Base-by-base conservation (phyloP, 2,329 filamentous ascomycete genomes). In the Saccharata proteae region DNA sequence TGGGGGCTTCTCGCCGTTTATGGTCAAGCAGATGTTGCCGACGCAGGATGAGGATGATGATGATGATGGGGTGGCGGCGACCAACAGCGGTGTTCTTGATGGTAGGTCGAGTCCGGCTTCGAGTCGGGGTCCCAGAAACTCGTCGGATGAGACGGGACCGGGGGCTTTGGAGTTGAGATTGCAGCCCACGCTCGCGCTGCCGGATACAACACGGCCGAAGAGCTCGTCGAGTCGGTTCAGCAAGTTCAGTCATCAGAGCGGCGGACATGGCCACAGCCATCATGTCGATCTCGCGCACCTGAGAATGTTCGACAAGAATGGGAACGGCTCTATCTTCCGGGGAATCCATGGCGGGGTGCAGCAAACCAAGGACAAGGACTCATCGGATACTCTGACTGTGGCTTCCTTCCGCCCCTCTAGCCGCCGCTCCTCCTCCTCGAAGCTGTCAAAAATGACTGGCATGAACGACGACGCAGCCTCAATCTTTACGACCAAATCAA, bases 101-200 rank as follows among this genome's bases (percentile, higher is more conserved):
- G 20, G 7, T 9, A 26, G 11, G 7, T 15, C 31, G 27, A 14
- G 19, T 16, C 13, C 14, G 13, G 21, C 20, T 8, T 22, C 20
- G 8, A 8, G 20, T n/a, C 8, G 8, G 20, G n/a, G 8, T 22
- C 20, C n/a, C 8, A 22, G 8, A n/a, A n/a, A n/a, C n/a, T n/a
- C n/a, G n/a, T n/a, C 51, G 6, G 46, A 51, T 14, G 34, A 33
- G 55, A 76, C 71, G 4, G 71, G 76, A 9, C 68, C 79, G 6
- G 80, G 80, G 3, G 80, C 82, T 17, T 68, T 94, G 15, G 85
- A 92, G 50, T 66, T 85, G 32, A 76, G 88, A 20, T 66, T 96
- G 23, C 78, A 77, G 33, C 85, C 90, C 9, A 96, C 88, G 0
- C 58, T 93, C 13, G 77, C 68, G 13, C 56, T 65, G 41, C 57